phyloP scores from a whole-genome alignment of 164 flowering plant genomes.

The Stephania japonica region DNA sequence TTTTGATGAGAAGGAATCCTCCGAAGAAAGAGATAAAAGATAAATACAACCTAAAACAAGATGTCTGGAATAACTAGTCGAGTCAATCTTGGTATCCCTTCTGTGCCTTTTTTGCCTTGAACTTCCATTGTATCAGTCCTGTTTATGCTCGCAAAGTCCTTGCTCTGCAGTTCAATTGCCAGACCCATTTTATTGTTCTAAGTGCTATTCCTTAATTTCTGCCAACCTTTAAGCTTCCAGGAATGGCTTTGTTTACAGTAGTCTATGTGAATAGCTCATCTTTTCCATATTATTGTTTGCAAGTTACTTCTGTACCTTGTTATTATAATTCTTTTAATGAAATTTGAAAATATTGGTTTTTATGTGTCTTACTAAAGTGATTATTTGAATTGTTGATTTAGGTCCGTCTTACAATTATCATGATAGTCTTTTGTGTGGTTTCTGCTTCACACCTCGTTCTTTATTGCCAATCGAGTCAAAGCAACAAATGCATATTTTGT shows the following conservation, averaged over 20 bases:
- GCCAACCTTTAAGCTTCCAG: background rate
- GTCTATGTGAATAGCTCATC: background rate
- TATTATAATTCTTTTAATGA: no score
- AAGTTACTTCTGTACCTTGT: background rate
- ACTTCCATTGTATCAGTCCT: background rate
- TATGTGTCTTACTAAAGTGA: background rate
- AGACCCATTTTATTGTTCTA: background rate
- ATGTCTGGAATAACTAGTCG: background rate
- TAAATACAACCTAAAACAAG: no score
- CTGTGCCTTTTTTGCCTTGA: background rate
- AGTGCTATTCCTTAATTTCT: background rate
- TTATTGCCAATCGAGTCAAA: background rate
- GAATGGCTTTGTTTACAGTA: background rate
- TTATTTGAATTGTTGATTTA: background rate
- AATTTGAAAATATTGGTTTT: background rate
- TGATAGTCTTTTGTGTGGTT: background rate
- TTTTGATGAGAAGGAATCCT: background rate
- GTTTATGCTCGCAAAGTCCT: background rate
- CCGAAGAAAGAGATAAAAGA: background rate
- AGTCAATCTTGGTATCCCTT: background rate
- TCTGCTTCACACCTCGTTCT: background rate
- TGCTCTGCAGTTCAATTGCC: background rate
- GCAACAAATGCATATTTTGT: background rate
- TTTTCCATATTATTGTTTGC: background rate
- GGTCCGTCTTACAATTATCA: background rate